Conservation (phyloP, 2,329 filamentous ascomycete genomes). For the Allantophomopsis cytisporea region DNA sequence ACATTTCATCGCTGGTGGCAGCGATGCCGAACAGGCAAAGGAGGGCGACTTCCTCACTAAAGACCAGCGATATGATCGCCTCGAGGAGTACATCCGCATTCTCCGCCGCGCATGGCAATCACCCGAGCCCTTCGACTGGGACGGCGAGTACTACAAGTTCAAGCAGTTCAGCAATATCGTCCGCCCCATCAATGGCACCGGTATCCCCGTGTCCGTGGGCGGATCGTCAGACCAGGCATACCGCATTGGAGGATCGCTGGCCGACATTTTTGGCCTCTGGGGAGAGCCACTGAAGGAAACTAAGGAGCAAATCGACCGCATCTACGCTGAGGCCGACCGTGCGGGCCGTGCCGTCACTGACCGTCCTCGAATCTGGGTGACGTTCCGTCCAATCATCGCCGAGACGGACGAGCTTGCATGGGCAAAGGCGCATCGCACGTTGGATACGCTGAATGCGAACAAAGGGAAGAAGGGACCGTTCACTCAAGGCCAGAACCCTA, state of each 20-base stretch:
- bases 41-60: conserved; percentile 47
- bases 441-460: conserved; percentile 34
- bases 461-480: conserved; percentile 12
- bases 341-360: conserved; percentile 34
- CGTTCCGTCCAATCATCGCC: conserved; percentile 45
- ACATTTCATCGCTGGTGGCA: conserved; percentile 49
- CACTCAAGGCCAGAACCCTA: conserved; percentile 12
- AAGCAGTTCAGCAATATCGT: conserved; percentile 41
- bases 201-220: conserved; percentile 43
- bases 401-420: conserved; percentile 50
- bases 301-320: conserved; percentile 45
- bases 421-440: conserved; percentile 42
- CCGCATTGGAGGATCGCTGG: conserved; percentile 40
- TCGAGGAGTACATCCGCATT: conserved; percentile 50
- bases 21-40: conserved; percentile 42
- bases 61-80: conserved; percentile 39
- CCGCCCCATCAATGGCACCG: conserved; percentile 30
- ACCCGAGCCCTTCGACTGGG: conserved; percentile 44
- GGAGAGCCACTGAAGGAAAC: conserved; percentile 51
- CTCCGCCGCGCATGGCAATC: conserved; percentile 43
- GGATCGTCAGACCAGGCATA: conserved; percentile 46
- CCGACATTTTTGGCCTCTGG: conserved; percentile 51
- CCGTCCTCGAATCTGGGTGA: conserved; percentile 47
- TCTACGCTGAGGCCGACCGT: conserved; percentile 43
- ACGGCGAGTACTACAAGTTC: conserved; percentile 44